phyloP scores from a whole-genome alignment of 805 yeast species.

The Blastobotrys terrestris region DNA sequence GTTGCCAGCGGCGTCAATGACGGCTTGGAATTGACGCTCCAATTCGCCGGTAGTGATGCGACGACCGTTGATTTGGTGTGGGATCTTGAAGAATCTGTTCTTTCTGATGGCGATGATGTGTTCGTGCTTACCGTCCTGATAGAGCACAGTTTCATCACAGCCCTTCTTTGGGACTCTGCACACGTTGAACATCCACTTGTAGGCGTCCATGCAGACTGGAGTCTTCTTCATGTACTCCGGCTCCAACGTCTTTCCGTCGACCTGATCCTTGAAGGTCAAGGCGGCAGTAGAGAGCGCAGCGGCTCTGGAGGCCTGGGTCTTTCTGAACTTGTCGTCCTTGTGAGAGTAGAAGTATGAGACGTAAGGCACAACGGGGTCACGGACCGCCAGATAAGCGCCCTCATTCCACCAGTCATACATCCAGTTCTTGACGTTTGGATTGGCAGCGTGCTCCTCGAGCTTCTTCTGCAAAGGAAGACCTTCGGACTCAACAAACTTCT shows the following conservation, averaged over 20 bases:
- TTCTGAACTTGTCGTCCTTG: constrained; percentile 46
- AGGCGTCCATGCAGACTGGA: constrained; percentile 95
- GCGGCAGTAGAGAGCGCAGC: constrained; percentile 65
- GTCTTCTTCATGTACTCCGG: constrained; percentile 70
- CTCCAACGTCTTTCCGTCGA: constrained; percentile 67
- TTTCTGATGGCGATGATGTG: constrained; percentile 68
- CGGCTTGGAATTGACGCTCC: constrained; percentile 49
- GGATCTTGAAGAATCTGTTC: constrained; percentile 75
- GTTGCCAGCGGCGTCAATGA: constrained; percentile 40
- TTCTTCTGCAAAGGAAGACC: constrained; percentile 67
- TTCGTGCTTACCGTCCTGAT: constrained; percentile 45
- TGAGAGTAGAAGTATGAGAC: constrained; percentile 88
- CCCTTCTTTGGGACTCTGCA: constrained; percentile 48
- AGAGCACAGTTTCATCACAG: constrained; percentile 57
- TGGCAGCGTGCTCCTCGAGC: constrained; percentile 49
- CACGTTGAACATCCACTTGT: constrained; percentile 85
- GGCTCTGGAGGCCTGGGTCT: constrained; percentile 49
- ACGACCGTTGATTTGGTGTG: constrained; percentile 32
- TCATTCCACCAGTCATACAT: constrained; percentile 89
- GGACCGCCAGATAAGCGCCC: constrained; percentile 81
- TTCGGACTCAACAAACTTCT: constrained; percentile 53
- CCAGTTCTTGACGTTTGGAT: constrained; percentile 71
- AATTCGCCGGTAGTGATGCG: constrained; percentile 35
- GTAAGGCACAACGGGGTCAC: constrained; percentile 93
- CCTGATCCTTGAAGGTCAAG: constrained; percentile 55